Evolutionary conservation across 106 monocot genomes (phyloP).

Genomic region (Phalaenopsis equestris): DNA sequence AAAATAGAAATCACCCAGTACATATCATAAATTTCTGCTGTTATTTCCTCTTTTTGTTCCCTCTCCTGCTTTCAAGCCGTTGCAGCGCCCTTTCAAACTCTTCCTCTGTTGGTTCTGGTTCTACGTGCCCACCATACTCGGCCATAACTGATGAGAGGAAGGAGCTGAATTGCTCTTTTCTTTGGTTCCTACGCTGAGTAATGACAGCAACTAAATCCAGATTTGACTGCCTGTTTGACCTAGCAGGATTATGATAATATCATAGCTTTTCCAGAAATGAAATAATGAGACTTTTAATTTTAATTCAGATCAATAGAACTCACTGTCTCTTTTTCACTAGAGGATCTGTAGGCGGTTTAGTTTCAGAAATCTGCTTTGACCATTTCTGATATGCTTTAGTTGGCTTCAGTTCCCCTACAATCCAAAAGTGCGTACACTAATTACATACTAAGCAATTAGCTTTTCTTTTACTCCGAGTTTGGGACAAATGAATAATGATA

Average conservation of each 20-base stretch:
- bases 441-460: neutral
- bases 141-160: slow-evolving; percentile 62
- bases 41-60: too few species aligned
- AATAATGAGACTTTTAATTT: neutral
- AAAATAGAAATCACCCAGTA: too few species aligned
- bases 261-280: neutral
- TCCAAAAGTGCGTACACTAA: neutral
- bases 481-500: too few species aligned
- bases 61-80: slow-evolving; percentile 42
- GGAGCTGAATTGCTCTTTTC: slow-evolving; percentile 73
- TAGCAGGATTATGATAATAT: slow-evolving; percentile 7
- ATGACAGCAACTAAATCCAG: slow-evolving; percentile 60
- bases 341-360: slow-evolving; percentile 72
- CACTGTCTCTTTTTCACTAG: slow-evolving; percentile 38
- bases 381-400: slow-evolving; percentile 78
- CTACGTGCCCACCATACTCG: slow-evolving; percentile 24
- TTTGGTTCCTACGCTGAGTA: slow-evolving; percentile 41
- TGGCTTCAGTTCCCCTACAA: slow-evolving; percentile 62
- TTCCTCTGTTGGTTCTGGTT: slow-evolving; percentile 70
- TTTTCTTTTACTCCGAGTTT: too few species aligned
- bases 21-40: too few species aligned
- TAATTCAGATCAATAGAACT: slow-evolving; percentile 9
- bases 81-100: slow-evolving; percentile 68
- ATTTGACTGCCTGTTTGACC: slow-evolving; percentile 53
- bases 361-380: slow-evolving; percentile 60